phyloP scores from a whole-genome alignment of 371 early-diverging fungal species.

The Apophysomyces variabilis region DNA sequence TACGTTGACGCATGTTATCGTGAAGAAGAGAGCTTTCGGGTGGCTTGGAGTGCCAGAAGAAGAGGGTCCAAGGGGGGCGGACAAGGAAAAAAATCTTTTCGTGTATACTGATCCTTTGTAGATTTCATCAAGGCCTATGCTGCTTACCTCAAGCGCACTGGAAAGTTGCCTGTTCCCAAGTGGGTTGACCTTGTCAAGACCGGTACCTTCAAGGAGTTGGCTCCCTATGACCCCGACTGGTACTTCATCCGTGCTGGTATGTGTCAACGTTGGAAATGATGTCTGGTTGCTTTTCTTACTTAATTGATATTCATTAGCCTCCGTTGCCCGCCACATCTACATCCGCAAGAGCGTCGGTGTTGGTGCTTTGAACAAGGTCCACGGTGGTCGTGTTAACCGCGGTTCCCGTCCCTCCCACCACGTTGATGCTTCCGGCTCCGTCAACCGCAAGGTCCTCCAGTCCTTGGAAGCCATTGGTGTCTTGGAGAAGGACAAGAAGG shows the following conservation, averaged over 20 bases:
- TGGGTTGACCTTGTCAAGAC: constrained; percentile 99
- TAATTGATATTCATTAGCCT: constrained; percentile 58
- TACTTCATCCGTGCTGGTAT: constrained; percentile 96
- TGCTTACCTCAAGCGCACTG: constrained; percentile 97
- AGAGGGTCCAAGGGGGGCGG: constrained; percentile 1
- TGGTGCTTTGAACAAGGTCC: constrained; percentile 92
- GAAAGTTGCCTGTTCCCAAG: constrained; percentile 97
- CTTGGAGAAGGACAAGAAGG: constrained; percentile 89
- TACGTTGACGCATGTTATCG: background rate
- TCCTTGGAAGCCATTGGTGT: constrained; percentile 97
- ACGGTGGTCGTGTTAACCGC: constrained; percentile 93
- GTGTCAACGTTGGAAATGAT: constrained; percentile 15
- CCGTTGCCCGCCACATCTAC: constrained; percentile 98
- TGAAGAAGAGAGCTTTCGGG: constrained; percentile 15
- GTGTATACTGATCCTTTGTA: constrained; percentile 13
- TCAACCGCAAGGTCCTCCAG: constrained; percentile 95
- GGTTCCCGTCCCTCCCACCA: constrained; percentile 95
- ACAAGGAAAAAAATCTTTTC: constrained; percentile 6
- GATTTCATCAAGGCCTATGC: constrained; percentile 97
- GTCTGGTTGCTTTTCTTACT: background rate
- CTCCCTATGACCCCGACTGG: constrained; percentile 98
- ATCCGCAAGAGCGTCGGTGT: constrained; percentile 93
- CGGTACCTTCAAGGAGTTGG: constrained; percentile 93
- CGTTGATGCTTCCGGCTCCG: constrained; percentile 87
- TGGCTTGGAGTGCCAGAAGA: constrained; percentile 26